Conservation (phyloP, 148 eudicot genomes). For the Diospyros kaki region DNA sequence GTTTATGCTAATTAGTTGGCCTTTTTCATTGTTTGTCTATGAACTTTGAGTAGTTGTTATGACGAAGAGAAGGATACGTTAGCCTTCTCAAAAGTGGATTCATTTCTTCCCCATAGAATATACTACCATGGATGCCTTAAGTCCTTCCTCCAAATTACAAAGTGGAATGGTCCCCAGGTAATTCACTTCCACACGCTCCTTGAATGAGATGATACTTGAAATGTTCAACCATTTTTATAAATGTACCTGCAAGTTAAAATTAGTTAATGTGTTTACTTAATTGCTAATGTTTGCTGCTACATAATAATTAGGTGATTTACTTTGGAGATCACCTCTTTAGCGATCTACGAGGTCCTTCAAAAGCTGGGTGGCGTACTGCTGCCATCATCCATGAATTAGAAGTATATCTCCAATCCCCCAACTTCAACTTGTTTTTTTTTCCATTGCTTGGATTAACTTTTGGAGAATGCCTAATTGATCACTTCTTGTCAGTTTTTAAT, state of each 20-base stretch:
- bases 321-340: conserved; percentile 98
- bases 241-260: not conserved
- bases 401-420: conserved; percentile 33
- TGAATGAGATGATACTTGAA: conserved; percentile 4
- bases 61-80: conserved; percentile 78
- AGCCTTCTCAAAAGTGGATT: conserved; percentile 87
- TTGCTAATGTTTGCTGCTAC: conserved; percentile 8
- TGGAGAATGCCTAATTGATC: not conserved
- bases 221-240: conserved; percentile 5
- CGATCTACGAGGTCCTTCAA: conserved; percentile 94
- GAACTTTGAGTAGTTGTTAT: conserved; percentile 65
- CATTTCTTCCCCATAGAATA: conserved; percentile 68
- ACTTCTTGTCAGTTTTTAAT: not conserved
- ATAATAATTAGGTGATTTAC: conserved; percentile 71
- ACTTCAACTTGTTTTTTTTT: not conserved
- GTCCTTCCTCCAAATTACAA: conserved; percentile 80
- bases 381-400: conserved; percentile 90
- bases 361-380: conserved; percentile 99
- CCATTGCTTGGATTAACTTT: not conserved
- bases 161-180: conserved; percentile 99
- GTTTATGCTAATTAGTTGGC: not conserved
- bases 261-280: not conserved
- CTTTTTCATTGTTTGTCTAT: conserved; percentile 3
- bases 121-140: conserved; percentile 98
- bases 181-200: conserved; percentile 1